phyloP scores from a whole-genome alignment of 1,284 basidiomycete species.

The Hymenochaete sp. region DNA sequence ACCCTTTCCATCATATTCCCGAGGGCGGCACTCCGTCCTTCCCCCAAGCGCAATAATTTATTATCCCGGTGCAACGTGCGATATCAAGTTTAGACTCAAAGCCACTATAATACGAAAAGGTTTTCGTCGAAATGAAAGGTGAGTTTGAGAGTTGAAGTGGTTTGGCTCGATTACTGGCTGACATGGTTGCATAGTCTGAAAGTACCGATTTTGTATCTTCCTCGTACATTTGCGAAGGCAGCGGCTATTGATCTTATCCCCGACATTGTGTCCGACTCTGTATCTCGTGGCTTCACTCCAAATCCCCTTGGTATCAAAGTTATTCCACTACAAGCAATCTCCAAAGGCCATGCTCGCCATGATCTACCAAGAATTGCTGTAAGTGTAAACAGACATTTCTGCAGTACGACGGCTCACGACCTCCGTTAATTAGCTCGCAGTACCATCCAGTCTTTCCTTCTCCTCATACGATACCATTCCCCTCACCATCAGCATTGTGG shows the following conservation, averaged over 20 bases:
- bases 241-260: conserved; percentile 4
- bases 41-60: conserved; percentile 35
- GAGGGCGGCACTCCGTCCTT: conserved; percentile 25
- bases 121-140: conserved; percentile 35
- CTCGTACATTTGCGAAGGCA: conserved; percentile 16
- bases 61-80: conserved; percentile 31
- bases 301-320: neutral
- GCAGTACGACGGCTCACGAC: conserved; percentile 1
- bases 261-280: neutral
- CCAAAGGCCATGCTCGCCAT: neutral
- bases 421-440: conserved; percentile 27
- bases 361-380: conserved; percentile 6
- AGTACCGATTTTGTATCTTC: conserved; percentile 18
- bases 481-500: conserved; percentile 32
- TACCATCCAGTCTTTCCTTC: conserved; percentile 31
- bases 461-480: conserved; percentile 36
- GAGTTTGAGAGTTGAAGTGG: conserved; percentile 25
- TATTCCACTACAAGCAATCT: neutral
- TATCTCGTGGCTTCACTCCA: neutral
- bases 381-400: conserved; percentile 18
- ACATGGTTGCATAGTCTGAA: conserved; percentile 14
- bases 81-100: conserved; percentile 33
- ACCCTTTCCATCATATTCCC: conserved; percentile 30
- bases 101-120: conserved; percentile 35
- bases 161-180: neutral